phyloP scores from a whole-genome alignment of 176 grass and related monocot genomes.

The Elymus sibiricus region DNA sequence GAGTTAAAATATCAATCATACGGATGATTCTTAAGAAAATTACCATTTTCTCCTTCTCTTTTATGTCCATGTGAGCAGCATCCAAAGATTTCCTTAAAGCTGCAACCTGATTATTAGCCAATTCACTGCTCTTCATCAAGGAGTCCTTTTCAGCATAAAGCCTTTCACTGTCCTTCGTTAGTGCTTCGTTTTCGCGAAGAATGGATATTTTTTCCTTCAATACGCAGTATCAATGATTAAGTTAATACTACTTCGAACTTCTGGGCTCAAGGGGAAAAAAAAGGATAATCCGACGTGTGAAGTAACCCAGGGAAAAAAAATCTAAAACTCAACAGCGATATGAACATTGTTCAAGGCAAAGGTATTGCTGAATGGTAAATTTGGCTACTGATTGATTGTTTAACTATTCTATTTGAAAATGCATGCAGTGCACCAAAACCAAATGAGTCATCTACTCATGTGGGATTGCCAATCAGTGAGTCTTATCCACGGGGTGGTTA shows the following conservation, averaged over 20 bases:
- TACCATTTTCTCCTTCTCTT: slow-evolving; percentile 91
- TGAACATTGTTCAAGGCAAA: neutral
- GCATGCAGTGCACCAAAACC: neutral
- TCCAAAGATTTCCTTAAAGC: slow-evolving; percentile 75
- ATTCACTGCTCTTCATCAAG: slow-evolving; percentile 64
- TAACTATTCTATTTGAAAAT: slow-evolving; percentile 17
- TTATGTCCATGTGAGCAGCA: slow-evolving; percentile 72
- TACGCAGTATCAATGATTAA: slow-evolving; percentile 3
- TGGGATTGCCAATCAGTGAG: neutral
- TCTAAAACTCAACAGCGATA: neutral
- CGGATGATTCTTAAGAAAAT: slow-evolving; percentile 25
- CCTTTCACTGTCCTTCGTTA: slow-evolving; percentile 70
- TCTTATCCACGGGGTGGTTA: neutral
- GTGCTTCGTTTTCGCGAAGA: slow-evolving; percentile 71
- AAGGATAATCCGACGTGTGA: slow-evolving; percentile 3
- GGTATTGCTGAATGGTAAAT: slow-evolving; percentile 12
- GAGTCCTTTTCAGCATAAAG: slow-evolving; percentile 68
- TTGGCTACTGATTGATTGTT: slow-evolving; percentile 1
- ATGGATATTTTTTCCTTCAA: slow-evolving; percentile 90
- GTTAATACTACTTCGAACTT: neutral
- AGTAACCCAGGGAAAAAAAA: neutral
- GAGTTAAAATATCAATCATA: slow-evolving; percentile 5
- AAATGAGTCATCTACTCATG: slow-evolving; percentile 6
- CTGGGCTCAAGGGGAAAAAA: neutral
- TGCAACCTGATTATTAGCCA: slow-evolving; percentile 53